Base-by-base conservation (phyloP, 352 stramenopile genomes). In the Globisporangium spinosum region DNA sequence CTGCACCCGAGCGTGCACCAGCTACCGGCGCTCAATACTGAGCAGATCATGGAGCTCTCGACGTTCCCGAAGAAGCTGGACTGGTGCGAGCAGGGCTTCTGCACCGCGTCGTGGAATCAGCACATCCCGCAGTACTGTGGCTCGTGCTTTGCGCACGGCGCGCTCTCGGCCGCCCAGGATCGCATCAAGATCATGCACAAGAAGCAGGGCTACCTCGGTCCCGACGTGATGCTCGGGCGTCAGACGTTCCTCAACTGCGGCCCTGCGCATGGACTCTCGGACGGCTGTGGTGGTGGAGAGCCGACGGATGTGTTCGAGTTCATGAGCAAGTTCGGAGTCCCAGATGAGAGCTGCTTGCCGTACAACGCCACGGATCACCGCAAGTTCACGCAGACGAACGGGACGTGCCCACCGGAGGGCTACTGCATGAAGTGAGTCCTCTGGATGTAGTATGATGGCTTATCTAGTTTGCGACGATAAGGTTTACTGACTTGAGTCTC, bases 101-200 rank as follows among this genome's bases (percentile, higher is more conserved):
- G 78, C 77, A 87, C 79, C 64, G 62, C 79, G 59, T 88, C 81
- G 73, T 89, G 81, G 79, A 89, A 88, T 70, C 81, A 89, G 75
- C 81, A 89, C 69, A 84, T 88, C 63, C 81, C 81, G 59, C 73
- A 81, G 61, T 93, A 90, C 75, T 94, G 87, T 67, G 85, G 84
- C 58, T 89, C 82, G 57, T 93, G 83, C 72, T 93, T 83, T 62
- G 82, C 80, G n/a, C 86, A 91, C 62, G 77, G 76, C 34, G 71
- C 82, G 65, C 76, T 89, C 13, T 85, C 79, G 55, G 67, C 74
- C 7, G 77, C 76, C 38, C 77, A 89, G 57, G 82, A 90, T 55
- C 79, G 82, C 32, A 87, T 90, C 75, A 90, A 90, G 78, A 90
- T 90, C 62, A 35, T 80, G 64, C 74, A 86, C 75, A 73, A 73